A percentile compares a stretch with the other conserved stretches of the same genome.
Evolutionary conservation across 139 green algal genomes (phyloP).

Genomic region (Picochlorum sp.): DNA sequence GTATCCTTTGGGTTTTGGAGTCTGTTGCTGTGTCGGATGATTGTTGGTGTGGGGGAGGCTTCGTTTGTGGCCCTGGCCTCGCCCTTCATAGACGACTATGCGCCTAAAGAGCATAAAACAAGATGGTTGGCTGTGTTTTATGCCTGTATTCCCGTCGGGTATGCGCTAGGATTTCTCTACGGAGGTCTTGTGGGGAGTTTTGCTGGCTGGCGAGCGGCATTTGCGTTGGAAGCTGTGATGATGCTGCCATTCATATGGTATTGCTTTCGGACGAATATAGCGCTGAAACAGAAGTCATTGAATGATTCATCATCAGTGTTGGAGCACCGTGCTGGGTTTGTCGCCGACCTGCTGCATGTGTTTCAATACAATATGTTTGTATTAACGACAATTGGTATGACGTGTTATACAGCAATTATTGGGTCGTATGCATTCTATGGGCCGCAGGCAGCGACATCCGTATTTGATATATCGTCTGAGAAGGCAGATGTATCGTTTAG

Average conservation of each 20-base stretch:
- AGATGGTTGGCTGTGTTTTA: constrained; percentile 86
- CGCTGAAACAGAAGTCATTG: constrained; percentile 33
- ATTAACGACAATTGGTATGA: constrained; percentile 32
- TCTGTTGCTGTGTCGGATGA: constrained; percentile 56
- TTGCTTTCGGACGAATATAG: constrained; percentile 40
- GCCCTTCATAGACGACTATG: constrained; percentile 93
- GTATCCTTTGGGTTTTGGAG: constrained; percentile 42
- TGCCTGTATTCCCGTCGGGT: constrained; percentile 81
- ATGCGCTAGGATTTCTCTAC: constrained; percentile 75
- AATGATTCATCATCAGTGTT: background rate
- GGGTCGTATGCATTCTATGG: constrained; percentile 77
- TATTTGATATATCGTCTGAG: constrained; percentile 45
- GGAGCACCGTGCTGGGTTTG: background rate
- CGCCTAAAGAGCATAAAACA: constrained; percentile 58
- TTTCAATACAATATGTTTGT: constrained; percentile 2
- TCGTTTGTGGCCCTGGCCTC: constrained; percentile 86
- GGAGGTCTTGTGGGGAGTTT: constrained; percentile 50
- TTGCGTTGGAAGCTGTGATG: constrained; percentile 62
- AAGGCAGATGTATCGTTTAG: constrained; percentile 79
- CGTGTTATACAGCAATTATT: constrained; percentile 68
- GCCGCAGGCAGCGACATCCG: constrained; percentile 46
- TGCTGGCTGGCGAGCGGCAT: constrained; percentile 68
- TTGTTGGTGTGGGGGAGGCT: constrained; percentile 88
- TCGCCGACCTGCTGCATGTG: constrained; percentile 6
- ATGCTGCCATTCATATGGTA: constrained; percentile 78